Conservation (phyloP, 805 yeast genomes). For the Sugiyamaella boreocaroliniensis region DNA sequence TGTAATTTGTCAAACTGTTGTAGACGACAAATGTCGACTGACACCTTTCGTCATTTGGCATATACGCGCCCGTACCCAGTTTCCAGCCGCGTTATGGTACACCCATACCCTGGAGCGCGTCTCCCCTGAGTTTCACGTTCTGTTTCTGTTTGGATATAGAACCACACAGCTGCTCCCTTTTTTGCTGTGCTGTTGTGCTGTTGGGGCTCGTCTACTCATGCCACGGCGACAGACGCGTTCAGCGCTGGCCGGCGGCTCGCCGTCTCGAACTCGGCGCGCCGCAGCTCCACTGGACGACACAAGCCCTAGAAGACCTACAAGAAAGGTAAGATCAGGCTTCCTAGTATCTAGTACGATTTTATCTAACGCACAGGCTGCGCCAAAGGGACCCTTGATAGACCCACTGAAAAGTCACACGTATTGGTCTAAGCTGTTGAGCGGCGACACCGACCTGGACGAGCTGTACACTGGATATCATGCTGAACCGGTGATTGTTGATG, state of each 20-base stretch:
- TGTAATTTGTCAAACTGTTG: too few species aligned
- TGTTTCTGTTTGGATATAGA: too few species aligned
- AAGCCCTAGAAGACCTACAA: not conserved
- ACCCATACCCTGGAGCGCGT: conserved; percentile 79
- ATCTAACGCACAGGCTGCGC: conserved; percentile 14
- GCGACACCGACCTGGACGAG: not conserved
- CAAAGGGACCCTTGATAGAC: conserved; percentile 15
- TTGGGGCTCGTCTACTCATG: not conserved
- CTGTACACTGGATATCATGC: not conserved
- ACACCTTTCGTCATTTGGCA: too few species aligned
- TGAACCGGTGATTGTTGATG: not conserved
- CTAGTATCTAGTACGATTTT: not conserved
- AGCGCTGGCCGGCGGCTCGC: not conserved
- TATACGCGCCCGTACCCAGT: too few species aligned
- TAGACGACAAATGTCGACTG: too few species aligned
- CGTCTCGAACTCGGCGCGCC: too few species aligned
- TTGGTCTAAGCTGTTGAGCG: conserved; percentile 14
- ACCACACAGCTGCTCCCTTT: too few species aligned
- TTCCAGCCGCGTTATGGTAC: conserved; percentile 31
- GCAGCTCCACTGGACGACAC: not conserved
- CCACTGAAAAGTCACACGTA: conserved; percentile 15
- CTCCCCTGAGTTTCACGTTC: conserved; percentile 52
- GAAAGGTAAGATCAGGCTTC: not conserved
- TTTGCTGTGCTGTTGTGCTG: too few species aligned
- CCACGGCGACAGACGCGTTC: not conserved